Conservation (phyloP, 352 stramenopile genomes). For the Pythium grandisporangium region DNA sequence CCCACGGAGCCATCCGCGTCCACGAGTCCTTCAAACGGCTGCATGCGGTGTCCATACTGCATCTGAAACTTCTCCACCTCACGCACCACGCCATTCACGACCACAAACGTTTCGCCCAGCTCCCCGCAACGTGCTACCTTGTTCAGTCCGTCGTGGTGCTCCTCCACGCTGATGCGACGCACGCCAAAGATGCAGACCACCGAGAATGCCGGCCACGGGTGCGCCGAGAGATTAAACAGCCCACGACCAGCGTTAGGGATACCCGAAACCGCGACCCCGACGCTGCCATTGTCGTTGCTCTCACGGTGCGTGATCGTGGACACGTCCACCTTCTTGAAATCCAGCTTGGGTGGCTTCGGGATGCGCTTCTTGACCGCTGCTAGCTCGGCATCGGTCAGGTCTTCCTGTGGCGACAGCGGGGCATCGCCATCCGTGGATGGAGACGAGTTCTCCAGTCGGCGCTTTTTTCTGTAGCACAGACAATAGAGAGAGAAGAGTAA, state of each 20-base stretch:
- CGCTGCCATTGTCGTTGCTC: conserved; percentile 80
- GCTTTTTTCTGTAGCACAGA: conserved; percentile 51
- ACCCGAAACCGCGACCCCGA: conserved; percentile 74
- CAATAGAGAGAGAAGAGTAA: conserved; percentile 1
- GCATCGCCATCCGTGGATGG: conserved; percentile 55
- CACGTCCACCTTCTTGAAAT: conserved; percentile 81
- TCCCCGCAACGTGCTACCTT: conserved; percentile 80
- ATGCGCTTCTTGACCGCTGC: conserved; percentile 72
- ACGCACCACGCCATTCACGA: conserved; percentile 78
- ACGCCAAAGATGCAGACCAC: conserved; percentile 86
- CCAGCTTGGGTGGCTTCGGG: conserved; percentile 71
- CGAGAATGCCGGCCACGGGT: conserved; percentile 79
- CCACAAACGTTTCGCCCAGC: conserved; percentile 80
- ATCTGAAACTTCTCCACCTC: conserved; percentile 86
- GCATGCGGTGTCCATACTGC: conserved; percentile 78
- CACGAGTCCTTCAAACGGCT: conserved; percentile 74
- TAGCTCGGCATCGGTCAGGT: conserved; percentile 76
- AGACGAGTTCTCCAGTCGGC: conserved; percentile 53
- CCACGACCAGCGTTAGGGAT: conserved; percentile 77
- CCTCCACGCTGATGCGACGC: conserved; percentile 77
- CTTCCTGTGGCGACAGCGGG: conserved; percentile 47
- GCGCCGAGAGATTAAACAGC: conserved; percentile 74
- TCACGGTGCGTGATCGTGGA: conserved; percentile 80
- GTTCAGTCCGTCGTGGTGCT: conserved; percentile 83
- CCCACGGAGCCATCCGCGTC: conserved; percentile 78